Evolutionary conservation across 352 stramenopile genomes (phyloP).

Genomic region (Phytophthora idaei): DNA sequence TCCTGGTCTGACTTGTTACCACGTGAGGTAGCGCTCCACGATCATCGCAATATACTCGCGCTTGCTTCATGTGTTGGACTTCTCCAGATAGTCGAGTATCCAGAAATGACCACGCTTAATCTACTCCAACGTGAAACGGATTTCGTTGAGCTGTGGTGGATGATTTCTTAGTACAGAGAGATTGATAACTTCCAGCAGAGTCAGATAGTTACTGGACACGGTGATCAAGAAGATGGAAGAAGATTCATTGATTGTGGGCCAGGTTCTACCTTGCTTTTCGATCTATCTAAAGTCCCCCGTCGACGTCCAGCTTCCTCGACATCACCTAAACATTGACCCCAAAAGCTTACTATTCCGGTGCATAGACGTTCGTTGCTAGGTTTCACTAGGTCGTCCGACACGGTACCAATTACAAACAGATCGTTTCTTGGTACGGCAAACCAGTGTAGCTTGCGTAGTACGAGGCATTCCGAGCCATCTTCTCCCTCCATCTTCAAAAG

Average conservation of each 20-base stretch:
- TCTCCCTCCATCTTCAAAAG: slow-evolving; percentile 25
- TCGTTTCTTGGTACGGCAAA: slow-evolving; percentile 15
- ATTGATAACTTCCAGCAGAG: not conserved
- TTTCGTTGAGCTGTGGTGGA: not conserved
- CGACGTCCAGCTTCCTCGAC: not conserved
- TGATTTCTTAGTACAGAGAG: not conserved
- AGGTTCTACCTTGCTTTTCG: slow-evolving; percentile 1
- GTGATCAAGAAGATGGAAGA: slow-evolving; percentile 6
- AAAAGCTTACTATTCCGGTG: slow-evolving; percentile 10
- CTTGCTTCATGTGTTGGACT: slow-evolving; percentile 6
- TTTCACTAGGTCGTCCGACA: slow-evolving; percentile 12
- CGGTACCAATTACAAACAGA: slow-evolving; percentile 14
- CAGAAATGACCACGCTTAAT: slow-evolving; percentile 7
- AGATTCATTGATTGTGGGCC: slow-evolving; percentile 2
- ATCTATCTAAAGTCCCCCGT: not conserved
- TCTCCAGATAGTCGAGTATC: not conserved
- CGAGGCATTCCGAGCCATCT: slow-evolving; percentile 8
- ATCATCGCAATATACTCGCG: slow-evolving; percentile 6
- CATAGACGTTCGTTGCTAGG: slow-evolving; percentile 10
- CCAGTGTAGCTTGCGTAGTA: slow-evolving; percentile 27
- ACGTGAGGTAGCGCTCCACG: slow-evolving; percentile 10
- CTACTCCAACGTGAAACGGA: slow-evolving; percentile 1
- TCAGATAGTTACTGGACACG: not conserved
- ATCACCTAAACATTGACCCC: slow-evolving; percentile 8
- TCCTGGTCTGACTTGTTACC: not conserved